Percentiles rank a stretch among this genome's conserved stretches.
Evolutionary conservation across 176 grass and related monocot genomes (phyloP).

Genomic region (Raddia distichophylla): DNA sequence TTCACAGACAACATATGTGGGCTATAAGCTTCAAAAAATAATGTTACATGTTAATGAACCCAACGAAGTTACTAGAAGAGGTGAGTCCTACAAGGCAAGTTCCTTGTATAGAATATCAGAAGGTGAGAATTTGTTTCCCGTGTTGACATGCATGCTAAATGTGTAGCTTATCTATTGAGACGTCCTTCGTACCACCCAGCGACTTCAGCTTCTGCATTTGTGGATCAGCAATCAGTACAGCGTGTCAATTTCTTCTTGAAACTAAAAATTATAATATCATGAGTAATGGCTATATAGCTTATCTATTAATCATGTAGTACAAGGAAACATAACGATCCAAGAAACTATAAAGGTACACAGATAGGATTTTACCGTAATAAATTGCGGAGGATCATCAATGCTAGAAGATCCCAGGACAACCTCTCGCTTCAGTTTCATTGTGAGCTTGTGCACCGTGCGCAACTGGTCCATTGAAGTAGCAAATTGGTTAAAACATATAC

Average conservation of each 20-base stretch:
- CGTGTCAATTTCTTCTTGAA: background rate
- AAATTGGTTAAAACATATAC: constrained; percentile 14
- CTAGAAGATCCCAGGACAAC: constrained; percentile 82
- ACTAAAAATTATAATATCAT: background rate
- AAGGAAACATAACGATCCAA: background rate
- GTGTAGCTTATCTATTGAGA: constrained; percentile 31
- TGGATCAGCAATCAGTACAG: constrained; percentile 14
- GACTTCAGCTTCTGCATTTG: constrained; percentile 82
- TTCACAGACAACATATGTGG: background rate
- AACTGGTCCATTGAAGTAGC: constrained; percentile 53
- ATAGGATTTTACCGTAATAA: constrained; percentile 64
- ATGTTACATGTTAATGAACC: background rate
- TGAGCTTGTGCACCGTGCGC: constrained; percentile 79
- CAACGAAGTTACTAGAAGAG: background rate
- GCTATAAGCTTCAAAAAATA: background rate
- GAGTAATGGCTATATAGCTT: background rate
- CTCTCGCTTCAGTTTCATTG: constrained; percentile 83
- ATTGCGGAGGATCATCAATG: constrained; percentile 75
- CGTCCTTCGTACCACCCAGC: constrained; percentile 47
- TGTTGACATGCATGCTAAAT: constrained; percentile 33
- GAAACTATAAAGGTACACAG: background rate
- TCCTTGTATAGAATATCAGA: constrained; percentile 14
- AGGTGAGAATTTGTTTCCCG: background rate
- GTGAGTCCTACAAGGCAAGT: background rate
- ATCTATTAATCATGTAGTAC: background rate